A percentile compares a stretch with the other conserved stretches of the same genome.
Evolutionary conservation across 1,284 basidiomycete genomes (phyloP).

Genomic region (Termitomyces sp.): DNA sequence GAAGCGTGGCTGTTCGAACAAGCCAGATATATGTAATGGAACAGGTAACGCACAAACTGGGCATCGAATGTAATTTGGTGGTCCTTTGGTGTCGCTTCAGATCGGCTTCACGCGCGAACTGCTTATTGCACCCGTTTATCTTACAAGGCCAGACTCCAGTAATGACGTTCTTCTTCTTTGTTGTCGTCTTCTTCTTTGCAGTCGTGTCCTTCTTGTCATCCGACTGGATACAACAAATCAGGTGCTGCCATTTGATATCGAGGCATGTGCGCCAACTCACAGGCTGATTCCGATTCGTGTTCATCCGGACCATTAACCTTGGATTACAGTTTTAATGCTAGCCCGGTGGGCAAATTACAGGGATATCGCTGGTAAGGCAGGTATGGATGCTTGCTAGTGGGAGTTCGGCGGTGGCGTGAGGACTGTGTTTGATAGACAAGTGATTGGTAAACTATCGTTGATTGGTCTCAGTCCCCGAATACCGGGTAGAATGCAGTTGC

Average conservation of each 20-base stretch:
- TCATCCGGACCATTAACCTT: slow-evolving; percentile 10
- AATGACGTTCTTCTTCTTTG: slow-evolving; percentile 40
- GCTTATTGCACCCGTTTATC: slow-evolving; percentile 71
- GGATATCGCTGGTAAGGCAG: slow-evolving; percentile 7
- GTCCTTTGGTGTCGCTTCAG: slow-evolving; percentile 73
- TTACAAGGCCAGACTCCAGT: slow-evolving; percentile 68
- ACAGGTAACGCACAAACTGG: slow-evolving; percentile 54
- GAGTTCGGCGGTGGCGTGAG: slow-evolving; percentile 7
- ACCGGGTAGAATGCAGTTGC: too few relatives aligned
- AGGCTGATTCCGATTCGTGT: slow-evolving; percentile 17
- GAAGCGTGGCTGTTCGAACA: slow-evolving; percentile 5
- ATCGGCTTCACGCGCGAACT: slow-evolving; percentile 74
- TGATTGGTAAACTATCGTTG: slow-evolving; percentile 9
- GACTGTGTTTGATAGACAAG: slow-evolving; percentile 11
- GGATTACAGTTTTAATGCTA: slow-evolving; percentile 1
- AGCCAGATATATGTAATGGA: slow-evolving; percentile 8
- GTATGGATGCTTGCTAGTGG: slow-evolving; percentile 1
- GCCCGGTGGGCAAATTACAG: not conserved
- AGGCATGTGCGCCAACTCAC: slow-evolving; percentile 15
- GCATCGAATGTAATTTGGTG: slow-evolving; percentile 65
- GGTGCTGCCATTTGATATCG: slow-evolving; percentile 6
- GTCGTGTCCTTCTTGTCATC: slow-evolving; percentile 46
- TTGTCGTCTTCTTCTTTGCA: slow-evolving; percentile 33
- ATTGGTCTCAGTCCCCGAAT: too few relatives aligned
- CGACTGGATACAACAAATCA: slow-evolving; percentile 23